Conservation (phyloP, 2,329 filamentous ascomycete species). For the Beauveria bassiana region DNA sequence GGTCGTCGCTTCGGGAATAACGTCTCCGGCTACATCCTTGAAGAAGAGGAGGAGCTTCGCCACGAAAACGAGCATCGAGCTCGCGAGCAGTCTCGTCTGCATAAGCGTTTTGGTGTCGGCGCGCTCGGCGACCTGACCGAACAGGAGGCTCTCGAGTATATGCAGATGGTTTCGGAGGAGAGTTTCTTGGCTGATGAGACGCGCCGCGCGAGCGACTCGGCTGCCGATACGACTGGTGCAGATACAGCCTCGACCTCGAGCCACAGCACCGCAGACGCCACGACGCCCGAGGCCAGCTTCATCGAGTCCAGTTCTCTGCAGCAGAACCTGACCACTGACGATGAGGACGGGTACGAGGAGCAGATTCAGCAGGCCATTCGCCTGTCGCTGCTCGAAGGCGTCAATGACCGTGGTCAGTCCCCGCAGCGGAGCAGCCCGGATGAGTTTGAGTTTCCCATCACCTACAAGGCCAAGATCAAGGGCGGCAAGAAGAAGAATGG, state of each 20-base stretch:
- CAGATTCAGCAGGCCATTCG: conserved; percentile 57
- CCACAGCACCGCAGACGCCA: conserved; percentile 36
- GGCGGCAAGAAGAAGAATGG: conserved; percentile 25
- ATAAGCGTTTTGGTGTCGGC: conserved; percentile 76
- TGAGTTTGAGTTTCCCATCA: conserved; percentile 42
- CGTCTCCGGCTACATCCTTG: conserved; percentile 73
- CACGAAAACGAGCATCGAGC: conserved; percentile 59
- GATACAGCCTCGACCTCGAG: conserved; percentile 35
- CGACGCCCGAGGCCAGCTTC: conserved; percentile 49
- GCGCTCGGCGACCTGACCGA: conserved; percentile 56
- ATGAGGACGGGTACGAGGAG: conserved; percentile 49
- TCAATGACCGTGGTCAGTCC: conserved; percentile 38
- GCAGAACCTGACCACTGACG: conserved; percentile 19
- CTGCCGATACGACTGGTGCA: conserved; percentile 35
- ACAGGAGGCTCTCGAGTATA: conserved; percentile 57
- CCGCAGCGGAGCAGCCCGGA: conserved; percentile 36
- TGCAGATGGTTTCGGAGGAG: conserved; percentile 59
- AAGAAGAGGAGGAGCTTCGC: conserved; percentile 75
- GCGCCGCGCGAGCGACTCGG: conserved; percentile 44
- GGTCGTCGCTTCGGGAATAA: conserved; percentile 55
- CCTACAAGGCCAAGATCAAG: conserved; percentile 34
- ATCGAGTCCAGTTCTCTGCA: conserved; percentile 30
- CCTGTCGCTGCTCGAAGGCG: conserved; percentile 50
- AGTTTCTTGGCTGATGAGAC: conserved; percentile 41
- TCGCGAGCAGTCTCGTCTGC: conserved; percentile 63